Conservation (phyloP, 495 filamentous ascomycete genomes). For the Penicillium roqueforti region DNA sequence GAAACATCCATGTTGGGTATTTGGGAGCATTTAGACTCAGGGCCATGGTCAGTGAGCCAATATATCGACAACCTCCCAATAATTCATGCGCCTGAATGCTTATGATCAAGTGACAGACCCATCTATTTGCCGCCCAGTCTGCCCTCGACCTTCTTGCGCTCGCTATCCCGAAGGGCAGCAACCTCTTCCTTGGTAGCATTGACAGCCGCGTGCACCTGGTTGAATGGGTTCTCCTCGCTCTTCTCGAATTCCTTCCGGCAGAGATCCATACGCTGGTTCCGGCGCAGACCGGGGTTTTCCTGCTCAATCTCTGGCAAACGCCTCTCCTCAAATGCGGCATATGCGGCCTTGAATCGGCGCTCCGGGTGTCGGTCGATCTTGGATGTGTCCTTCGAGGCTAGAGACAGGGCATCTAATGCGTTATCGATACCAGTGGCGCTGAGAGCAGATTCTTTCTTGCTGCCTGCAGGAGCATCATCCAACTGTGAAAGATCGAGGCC, state of each 20-base stretch:
- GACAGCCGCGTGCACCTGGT: conserved; percentile 67
- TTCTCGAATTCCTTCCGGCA: conserved; percentile 88
- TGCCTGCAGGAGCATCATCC: conserved; percentile 44
- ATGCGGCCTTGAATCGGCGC: conserved; percentile 80
- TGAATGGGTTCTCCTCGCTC: conserved; percentile 89
- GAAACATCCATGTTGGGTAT: background rate
- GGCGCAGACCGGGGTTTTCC: conserved; percentile 71
- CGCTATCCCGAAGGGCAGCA: conserved; percentile 55
- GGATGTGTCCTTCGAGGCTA: conserved; percentile 50
- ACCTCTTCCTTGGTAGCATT: conserved; percentile 80
- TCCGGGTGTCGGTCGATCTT: conserved; percentile 87
- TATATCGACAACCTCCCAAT: background rate
- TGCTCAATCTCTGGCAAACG: conserved; percentile 77
- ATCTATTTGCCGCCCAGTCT: conserved; percentile 49
- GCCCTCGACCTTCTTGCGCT: conserved; percentile 71
- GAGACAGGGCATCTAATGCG: conserved; percentile 73
- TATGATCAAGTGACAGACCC: background rate
- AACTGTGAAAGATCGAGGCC: conserved; percentile 68
- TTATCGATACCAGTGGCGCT: conserved; percentile 87
- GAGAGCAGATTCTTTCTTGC: conserved; percentile 50
- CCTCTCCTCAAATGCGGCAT: conserved; percentile 79
- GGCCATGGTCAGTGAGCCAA: background rate
- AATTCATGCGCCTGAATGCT: background rate
- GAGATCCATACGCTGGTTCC: conserved; percentile 73
- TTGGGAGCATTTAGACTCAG: background rate